phyloP scores from a whole-genome alignment of 495 filamentous ascomycete species.

The Trichoderma erinaceum region DNA sequence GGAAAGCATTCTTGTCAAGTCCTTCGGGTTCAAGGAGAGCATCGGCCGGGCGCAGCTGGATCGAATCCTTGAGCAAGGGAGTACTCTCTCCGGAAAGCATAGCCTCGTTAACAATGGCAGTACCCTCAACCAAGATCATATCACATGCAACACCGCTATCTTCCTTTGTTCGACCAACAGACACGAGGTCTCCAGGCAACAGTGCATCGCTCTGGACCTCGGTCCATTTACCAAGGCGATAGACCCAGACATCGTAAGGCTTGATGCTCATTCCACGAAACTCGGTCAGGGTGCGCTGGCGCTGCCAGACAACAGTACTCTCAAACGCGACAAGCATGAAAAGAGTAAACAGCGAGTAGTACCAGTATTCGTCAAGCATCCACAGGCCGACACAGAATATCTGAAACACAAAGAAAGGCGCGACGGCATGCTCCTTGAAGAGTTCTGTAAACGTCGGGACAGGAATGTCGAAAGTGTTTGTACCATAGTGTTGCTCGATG shows the following conservation, averaged over 20 bases:
- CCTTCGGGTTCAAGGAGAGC: conserved; percentile 84
- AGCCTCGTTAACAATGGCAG: conserved; percentile 96
- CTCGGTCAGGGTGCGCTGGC: conserved; percentile 91
- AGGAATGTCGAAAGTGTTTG: conserved; percentile 96
- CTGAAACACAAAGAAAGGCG: conserved; percentile 99
- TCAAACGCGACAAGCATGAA: conserved; percentile 98
- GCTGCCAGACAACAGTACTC: conserved; percentile 98
- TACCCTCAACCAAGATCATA: conserved; percentile 90
- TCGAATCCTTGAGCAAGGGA: conserved; percentile 89
- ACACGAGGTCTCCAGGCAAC: conserved; percentile 92
- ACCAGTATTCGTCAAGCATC: conserved; percentile 99
- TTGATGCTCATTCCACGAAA: conserved; percentile 99
- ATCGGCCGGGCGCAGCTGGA: conserved; percentile 82
- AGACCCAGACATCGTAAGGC: conserved; percentile 90
- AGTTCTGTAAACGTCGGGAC: conserved; percentile 93
- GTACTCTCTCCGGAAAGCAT: conserved; percentile 99
- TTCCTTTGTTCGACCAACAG: conserved; percentile 91
- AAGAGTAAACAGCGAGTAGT: conserved; percentile 97
- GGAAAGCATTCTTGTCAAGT: conserved; percentile 91
- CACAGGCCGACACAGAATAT: conserved; percentile 97
- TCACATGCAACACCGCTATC: conserved; percentile 96
- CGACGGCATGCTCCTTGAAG: conserved; percentile 96
- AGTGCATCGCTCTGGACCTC: conserved; percentile 91
- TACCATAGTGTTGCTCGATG: conserved; percentile 86
- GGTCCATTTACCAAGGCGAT: conserved; percentile 75